These are phyloP conservation scores for Claviceps maximensis DNA, from an alignment of 2,329 filamentous ascomycete species.

Conservation along the genomic window DNA sequence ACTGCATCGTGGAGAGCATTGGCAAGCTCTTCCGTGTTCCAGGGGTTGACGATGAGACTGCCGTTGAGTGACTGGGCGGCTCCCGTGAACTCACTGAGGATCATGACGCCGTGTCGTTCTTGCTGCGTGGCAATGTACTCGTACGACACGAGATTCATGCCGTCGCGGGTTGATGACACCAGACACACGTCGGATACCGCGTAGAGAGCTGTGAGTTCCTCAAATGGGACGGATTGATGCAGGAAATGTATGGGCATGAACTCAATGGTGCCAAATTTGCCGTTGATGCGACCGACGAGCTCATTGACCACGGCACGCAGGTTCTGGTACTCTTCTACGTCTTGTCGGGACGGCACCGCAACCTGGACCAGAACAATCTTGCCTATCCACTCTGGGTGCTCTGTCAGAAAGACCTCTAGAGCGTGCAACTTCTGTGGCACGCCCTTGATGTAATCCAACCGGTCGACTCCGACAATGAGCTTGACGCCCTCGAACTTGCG, in stretches of 20 bases:
- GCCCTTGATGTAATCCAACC: constrained; percentile 97
- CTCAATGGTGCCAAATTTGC: constrained; percentile 90
- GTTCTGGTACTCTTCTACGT: constrained; percentile 97
- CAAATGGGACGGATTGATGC: constrained; percentile 89
- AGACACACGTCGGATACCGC: constrained; percentile 85
- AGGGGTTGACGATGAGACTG: constrained; percentile 89
- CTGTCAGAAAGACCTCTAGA: constrained; percentile 88
- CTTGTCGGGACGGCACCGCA: constrained; percentile 84
- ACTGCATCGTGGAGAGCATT: constrained; percentile 93
- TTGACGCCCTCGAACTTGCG: constrained; percentile 94
- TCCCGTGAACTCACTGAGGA: constrained; percentile 92
- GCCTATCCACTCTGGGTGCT: constrained; percentile 96
- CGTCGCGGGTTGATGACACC: constrained; percentile 89
- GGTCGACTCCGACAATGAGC: constrained; percentile 91
- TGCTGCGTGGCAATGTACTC: constrained; percentile 94
- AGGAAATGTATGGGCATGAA: constrained; percentile 99
- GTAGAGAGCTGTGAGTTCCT: constrained; percentile 88
- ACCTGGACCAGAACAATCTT: constrained; percentile 95
- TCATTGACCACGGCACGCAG: constrained; percentile 92
- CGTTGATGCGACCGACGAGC: constrained; percentile 91
- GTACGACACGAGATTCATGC: constrained; percentile 97
- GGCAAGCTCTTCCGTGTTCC: constrained; percentile 94
- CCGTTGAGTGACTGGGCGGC: constrained; percentile 91
- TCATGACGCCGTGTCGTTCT: constrained; percentile 82
- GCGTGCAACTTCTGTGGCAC: constrained; percentile 96